Conservation (phyloP, 148 eudicot genomes). For the Spergularia bocconei region DNA sequence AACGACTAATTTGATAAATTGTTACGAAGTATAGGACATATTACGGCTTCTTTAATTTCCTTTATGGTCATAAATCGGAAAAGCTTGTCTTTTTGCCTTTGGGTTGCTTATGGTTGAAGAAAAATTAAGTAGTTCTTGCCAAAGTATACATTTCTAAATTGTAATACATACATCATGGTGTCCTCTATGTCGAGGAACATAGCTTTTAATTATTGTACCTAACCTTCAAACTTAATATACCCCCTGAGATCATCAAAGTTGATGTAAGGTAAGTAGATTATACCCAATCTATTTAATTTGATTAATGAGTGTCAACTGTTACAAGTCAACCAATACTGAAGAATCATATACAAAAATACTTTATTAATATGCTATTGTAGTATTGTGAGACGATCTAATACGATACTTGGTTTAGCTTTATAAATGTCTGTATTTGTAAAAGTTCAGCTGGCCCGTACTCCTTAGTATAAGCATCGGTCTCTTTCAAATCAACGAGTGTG, state of each 20-base stretch:
- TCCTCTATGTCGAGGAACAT: not conserved
- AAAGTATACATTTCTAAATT: not conserved
- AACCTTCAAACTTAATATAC: not conserved
- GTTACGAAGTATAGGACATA: too few relatives aligned
- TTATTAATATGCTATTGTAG: too few relatives aligned
- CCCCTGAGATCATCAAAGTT: constrained; percentile 1
- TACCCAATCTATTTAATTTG: too few relatives aligned
- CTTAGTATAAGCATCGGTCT: not conserved
- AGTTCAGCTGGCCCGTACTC: too few relatives aligned
- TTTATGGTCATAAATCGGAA: not conserved
- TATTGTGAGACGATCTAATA: too few relatives aligned
- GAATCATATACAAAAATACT: too few relatives aligned
- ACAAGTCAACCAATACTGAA: too few relatives aligned
- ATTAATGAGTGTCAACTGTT: too few relatives aligned
- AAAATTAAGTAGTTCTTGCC: not conserved
- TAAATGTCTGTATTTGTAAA: too few relatives aligned
- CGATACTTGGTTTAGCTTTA: too few relatives aligned
- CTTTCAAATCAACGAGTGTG: not conserved
- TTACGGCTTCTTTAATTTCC: not conserved
- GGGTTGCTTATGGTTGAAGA: not conserved
- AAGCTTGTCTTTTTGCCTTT: not conserved
- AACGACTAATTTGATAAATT: too few relatives aligned
- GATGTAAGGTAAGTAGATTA: too few relatives aligned
- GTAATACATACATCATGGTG: not conserved
- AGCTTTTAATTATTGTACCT: constrained; percentile 1